Conservation (phyloP, 495 filamentous ascomycete species). For the Bacidia gigantensis region DNA sequence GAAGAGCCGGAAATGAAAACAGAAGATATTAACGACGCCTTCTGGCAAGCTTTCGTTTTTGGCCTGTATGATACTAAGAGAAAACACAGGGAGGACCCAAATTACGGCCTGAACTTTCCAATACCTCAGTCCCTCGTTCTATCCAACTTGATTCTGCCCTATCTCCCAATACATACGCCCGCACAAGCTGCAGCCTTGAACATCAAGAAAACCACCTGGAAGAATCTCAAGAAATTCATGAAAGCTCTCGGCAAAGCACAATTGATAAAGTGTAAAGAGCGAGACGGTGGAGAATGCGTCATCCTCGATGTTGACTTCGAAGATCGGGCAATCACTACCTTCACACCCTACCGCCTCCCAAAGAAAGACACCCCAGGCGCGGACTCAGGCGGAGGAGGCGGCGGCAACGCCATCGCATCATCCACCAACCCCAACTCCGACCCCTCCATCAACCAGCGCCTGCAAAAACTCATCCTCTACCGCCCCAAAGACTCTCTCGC, state of each 20-base stretch:
- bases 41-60: conserved; percentile 54
- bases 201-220: conserved; percentile 66
- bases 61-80: conserved; percentile 40
- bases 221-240: conserved; percentile 61
- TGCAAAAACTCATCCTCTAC: conserved; percentile 41
- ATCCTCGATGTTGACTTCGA: conserved; percentile 55
- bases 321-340: conserved; percentile 38
- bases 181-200: conserved; percentile 44
- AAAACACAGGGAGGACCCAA: conserved; percentile 37
- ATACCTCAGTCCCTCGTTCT: conserved; percentile 52
- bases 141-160: conserved; percentile 51
- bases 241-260: conserved; percentile 53
- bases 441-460: conserved; percentile 26
- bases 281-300: conserved; percentile 50
- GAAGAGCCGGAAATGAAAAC: conserved; percentile 38
- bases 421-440: conserved; percentile 7
- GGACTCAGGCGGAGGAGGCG: conserved; percentile 15
- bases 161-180: conserved; percentile 45
- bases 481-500: conserved; percentile 42
- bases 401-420: conserved; percentile 31
- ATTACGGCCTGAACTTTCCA: conserved; percentile 45
- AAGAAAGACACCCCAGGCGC: conserved; percentile 31
- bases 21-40: conserved; percentile 57
- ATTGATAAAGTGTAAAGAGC: conserved; percentile 52
- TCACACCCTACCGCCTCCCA: conserved; percentile 51